Base-by-base conservation (phyloP, 495 filamentous ascomycete species). In the Apodospora peruviana region DNA sequence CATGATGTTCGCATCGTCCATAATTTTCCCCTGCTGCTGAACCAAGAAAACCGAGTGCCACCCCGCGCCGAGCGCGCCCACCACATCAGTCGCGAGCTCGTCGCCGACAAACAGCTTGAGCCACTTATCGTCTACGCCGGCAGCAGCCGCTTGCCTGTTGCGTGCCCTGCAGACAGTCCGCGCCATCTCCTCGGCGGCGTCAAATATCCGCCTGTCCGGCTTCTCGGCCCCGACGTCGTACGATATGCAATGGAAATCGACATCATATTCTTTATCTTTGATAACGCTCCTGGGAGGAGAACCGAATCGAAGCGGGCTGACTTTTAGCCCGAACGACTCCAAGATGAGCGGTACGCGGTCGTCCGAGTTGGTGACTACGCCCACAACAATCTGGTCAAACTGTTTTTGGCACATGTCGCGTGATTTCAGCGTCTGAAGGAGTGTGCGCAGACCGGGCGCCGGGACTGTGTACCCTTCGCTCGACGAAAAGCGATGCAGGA, bases 291-390 rank as follows among this genome's bases (percentile, higher is more conserved):
- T 40, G 5, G 20, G 32, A 4, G 17, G 40, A 2, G 40, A 5
- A 2, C 50, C 48, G 11, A 52, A 50, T 5, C 64, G 59, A 16
- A 56, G 16, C 0, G 57, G 58, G 9, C 75, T 75, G 2, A 89
- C 77, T 5, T 52, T 56, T 18, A 91, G 48, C 0, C 84, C 84
- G 14, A 91, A 58, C 7, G 78, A 79, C 16, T 72, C 64, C 10
- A 91, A 59, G 9, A 91, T 75, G 11, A 60, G 59, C 7, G 77
- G 72, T 1, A 90, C 78, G 0, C 88, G 76, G 56, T 85, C 80
- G 58, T 93, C 87, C 1, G 87, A 90, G 61, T 91, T 93, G 18
- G 85, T 86, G 41, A 91, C 69, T 14, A 90, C 70, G 4, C 88
- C 88, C 0, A 87, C 56, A 8, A 83, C 53, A 2, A 84, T 61